A percentile compares a stretch with the other conserved stretches of the same genome.
These are phyloP conservation scores for Microsporum audouinii DNA, from an alignment of 2,329 filamentous ascomycete species.

Conservation along the genomic window DNA sequence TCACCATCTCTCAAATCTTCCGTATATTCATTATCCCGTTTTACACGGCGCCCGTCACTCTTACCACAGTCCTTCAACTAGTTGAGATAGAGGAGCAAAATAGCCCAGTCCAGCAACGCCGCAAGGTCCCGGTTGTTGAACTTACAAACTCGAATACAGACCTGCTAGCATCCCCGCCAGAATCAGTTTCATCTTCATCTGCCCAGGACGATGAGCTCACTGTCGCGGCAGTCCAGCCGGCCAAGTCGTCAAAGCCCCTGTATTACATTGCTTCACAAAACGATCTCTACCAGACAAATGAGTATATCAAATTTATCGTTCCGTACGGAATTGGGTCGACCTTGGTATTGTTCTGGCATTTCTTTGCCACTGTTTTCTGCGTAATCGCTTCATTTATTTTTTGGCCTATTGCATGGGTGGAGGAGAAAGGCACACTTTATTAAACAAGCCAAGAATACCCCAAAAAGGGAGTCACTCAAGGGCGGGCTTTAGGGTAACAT, in stretches of 20 bases:
- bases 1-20: constrained; percentile 63
- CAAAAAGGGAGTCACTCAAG: background rate
- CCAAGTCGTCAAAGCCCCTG: constrained; percentile 22
- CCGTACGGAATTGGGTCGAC: constrained; percentile 47
- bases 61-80: constrained; percentile 51
- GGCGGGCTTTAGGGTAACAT: too few relatives aligned
- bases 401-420: constrained; percentile 41
- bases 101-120: background rate
- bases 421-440: constrained; percentile 27
- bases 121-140: background rate
- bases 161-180: background rate
- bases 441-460: constrained; percentile 5
- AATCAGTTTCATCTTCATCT: background rate
- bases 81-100: constrained; percentile 28
- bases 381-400: constrained; percentile 45
- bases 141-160: background rate
- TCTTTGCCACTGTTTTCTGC: constrained; percentile 54
- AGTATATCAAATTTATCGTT: constrained; percentile 61
- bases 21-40: constrained; percentile 66
- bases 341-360: constrained; percentile 51
- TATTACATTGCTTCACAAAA: constrained; percentile 70
- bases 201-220: background rate
- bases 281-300: constrained; percentile 67
- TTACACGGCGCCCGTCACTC: constrained; percentile 54
- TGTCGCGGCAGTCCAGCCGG: background rate